Percentiles rank a stretch among this genome's conserved stretches.
Evolutionary conservation across 2,329 filamentous ascomycete genomes (phyloP).

Genomic region (Beauveria asiatica): DNA sequence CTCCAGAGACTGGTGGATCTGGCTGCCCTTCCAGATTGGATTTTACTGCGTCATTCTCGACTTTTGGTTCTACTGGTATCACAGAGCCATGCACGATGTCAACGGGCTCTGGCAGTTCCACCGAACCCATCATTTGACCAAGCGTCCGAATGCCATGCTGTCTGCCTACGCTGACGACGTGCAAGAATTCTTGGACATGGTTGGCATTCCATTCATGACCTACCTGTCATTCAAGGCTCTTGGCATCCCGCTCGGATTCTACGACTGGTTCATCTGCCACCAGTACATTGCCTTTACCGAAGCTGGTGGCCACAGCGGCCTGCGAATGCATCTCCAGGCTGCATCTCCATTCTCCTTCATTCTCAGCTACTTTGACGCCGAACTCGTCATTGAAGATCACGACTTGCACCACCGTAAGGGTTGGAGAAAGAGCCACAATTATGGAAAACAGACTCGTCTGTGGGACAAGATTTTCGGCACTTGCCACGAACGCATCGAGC

Average conservation of each 20-base stretch:
- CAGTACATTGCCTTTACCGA: conserved; percentile 32
- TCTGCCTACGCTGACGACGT: conserved; percentile 31
- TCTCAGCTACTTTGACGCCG: conserved; percentile 22
- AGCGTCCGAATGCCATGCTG: conserved; percentile 33
- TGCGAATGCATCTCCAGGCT: conserved; percentile 26
- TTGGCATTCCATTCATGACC: conserved; percentile 28
- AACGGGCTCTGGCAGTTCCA: conserved; percentile 31
- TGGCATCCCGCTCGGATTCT: conserved; percentile 34
- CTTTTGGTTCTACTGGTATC: conserved; percentile 30
- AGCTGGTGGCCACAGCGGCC: conserved; percentile 27
- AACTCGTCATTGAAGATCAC: conserved; percentile 32
- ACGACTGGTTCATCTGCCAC: conserved; percentile 37
- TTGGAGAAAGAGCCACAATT: conserved; percentile 27
- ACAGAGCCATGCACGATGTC: conserved; percentile 31
- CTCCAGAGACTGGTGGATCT: conserved; percentile 20
- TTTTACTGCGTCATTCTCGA: conserved; percentile 32
- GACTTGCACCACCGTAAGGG: conserved; percentile 19
- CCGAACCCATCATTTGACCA: conserved; percentile 34
- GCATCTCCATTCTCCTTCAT: conserved; percentile 25
- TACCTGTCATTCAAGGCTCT: conserved; percentile 23
- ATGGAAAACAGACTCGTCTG: conserved; percentile 27
- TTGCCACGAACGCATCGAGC: conserved; percentile 26
- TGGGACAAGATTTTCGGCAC: conserved; percentile 29
- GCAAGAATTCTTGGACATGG: conserved; percentile 32
- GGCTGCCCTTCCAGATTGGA: conserved; percentile 27